Base-by-base conservation (phyloP, 371 early-diverging fungal species). In the Gilbertella persicaria region DNA sequence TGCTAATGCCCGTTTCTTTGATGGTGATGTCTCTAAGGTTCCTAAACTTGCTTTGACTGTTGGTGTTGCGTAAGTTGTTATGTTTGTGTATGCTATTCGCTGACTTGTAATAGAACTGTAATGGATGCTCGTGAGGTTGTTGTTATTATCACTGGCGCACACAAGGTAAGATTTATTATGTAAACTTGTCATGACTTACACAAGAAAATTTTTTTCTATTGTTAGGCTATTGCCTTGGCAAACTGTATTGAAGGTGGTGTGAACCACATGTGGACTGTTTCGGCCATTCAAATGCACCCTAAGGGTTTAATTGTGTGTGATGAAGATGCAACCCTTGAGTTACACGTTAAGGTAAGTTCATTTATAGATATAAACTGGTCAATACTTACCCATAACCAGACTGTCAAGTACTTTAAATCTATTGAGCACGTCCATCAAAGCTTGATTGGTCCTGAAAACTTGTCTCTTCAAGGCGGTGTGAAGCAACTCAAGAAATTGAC, bases 201-300 rank as follows among this genome's bases (percentile, higher is more conserved):
- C 53, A 71, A 69, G 39, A 17, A 53, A 28, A 16, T 50, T 29
- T 37, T 25, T 21, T 28, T 17, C 46, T 44, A 19, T 13, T 19
- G 28, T 19, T 54, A 91, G 66, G 85, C 88, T 50, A 69, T 89
- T 45, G 89, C 90, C 7, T 66, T 90, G 56, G 87, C 88, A 50
- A 89, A 90, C 68, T 91, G 91, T 69, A 89, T 92, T 44, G 92
- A 91, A 68, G 88, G 88, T 49, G 82, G 79, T 26, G 89, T 91
- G 58, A 90, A 90, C 73, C 90, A 90, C 72, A 91, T 91, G 91
- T 92, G 90, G 90, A 92, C 92, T 4, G 89, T 92, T 50, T 90
- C 90, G 13, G 92, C 90, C 24, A 86, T 92, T 53, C 91, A 92
- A 65, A 69, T 87, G 52, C 91, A 92, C 56, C 90, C 91, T 28